Percentiles rank a stretch among this genome's conserved stretches.
These are phyloP conservation scores for Yueomyces sinensis DNA, from an alignment of 805 yeast genomes.

Conservation along the genomic window DNA sequence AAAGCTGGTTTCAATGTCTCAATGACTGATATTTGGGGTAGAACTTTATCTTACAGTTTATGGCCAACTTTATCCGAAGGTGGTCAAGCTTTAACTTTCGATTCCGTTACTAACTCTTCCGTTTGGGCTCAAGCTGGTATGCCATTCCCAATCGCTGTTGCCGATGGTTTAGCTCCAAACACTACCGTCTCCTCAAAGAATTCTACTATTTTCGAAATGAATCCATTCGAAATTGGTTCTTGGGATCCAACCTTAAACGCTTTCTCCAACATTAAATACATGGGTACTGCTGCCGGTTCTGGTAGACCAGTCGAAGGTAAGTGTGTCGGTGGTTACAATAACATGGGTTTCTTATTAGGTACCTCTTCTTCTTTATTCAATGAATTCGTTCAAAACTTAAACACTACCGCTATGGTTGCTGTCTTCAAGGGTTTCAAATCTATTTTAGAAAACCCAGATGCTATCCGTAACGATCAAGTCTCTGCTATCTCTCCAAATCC, in stretches of 20 bases:
- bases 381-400: not conserved
- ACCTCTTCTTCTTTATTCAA: slow-evolving; percentile 67
- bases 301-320: slow-evolving; percentile 39
- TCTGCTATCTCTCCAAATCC: slow-evolving; percentile 68
- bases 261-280: slow-evolving; percentile 53
- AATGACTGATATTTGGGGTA: slow-evolving; percentile 70
- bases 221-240: slow-evolving; percentile 69
- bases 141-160: slow-evolving; percentile 64
- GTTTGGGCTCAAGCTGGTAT: slow-evolving; percentile 47
- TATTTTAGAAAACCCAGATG: not conserved
- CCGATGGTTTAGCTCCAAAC: slow-evolving; percentile 57
- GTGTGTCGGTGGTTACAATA: slow-evolving; percentile 65
- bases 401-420: slow-evolving; percentile 32
- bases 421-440: not conserved
- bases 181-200: slow-evolving; percentile 42
- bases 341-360: slow-evolving; percentile 71
- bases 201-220: slow-evolving; percentile 55
- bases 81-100: slow-evolving; percentile 51
- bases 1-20: slow-evolving; percentile 56
- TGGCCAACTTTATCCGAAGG: slow-evolving; percentile 47
- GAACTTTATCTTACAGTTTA: slow-evolving; percentile 62
- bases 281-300: slow-evolving; percentile 51
- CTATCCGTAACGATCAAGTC: slow-evolving; percentile 46
- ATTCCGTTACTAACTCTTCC: slow-evolving; percentile 45
- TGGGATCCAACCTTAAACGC: slow-evolving; percentile 70